These are phyloP conservation scores for Cafeteria roenbergensis DNA, from an alignment of 108 stramenopile species.

Conservation along the genomic window DNA sequence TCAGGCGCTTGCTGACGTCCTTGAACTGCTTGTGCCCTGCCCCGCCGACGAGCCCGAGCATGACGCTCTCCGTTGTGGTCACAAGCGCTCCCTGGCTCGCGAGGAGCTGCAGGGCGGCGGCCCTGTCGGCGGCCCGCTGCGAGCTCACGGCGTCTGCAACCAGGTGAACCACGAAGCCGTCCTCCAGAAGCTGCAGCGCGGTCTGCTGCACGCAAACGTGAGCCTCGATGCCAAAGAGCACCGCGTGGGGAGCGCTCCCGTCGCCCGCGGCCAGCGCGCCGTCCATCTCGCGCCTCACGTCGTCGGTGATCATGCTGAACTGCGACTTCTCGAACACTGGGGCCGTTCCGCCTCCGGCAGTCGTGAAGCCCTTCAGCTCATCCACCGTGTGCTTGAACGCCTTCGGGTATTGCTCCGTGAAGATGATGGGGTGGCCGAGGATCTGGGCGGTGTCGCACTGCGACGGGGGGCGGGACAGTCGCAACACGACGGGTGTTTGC, in stretches of 20 bases:
- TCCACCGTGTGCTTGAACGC: conserved; percentile 68
- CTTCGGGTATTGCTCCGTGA: conserved; percentile 88
- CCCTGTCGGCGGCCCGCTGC: conserved; percentile 59
- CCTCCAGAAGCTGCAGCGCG: conserved; percentile 64
- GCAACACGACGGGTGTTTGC: too few relatives aligned
- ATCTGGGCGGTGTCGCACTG: conserved; percentile 49
- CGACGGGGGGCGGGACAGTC: too few relatives aligned
- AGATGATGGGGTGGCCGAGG: conserved; percentile 65
- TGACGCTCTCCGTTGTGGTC: conserved; percentile 40
- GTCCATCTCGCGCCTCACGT: background rate
- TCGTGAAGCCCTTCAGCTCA: conserved; percentile 45
- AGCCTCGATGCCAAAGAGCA: conserved; percentile 81
- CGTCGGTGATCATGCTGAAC: conserved; percentile 73
- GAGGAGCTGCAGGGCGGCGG: conserved; percentile 30
- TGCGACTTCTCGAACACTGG: conserved; percentile 71
- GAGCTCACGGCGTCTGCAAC: conserved; percentile 68
- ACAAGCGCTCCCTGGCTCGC: conserved; percentile 34
- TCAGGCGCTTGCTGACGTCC: conserved; percentile 9
- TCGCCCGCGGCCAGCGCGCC: conserved; percentile 39
- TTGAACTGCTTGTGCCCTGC: conserved; percentile 29
- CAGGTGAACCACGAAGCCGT: conserved; percentile 68
- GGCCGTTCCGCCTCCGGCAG: conserved; percentile 36
- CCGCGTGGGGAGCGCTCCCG: conserved; percentile 41
- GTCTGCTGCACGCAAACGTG: conserved; percentile 89
- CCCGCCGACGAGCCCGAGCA: conserved; percentile 29